These are phyloP conservation scores for Coniophora puteana DNA, from an alignment of 1,284 basidiomycete species.

Conservation along the genomic window DNA sequence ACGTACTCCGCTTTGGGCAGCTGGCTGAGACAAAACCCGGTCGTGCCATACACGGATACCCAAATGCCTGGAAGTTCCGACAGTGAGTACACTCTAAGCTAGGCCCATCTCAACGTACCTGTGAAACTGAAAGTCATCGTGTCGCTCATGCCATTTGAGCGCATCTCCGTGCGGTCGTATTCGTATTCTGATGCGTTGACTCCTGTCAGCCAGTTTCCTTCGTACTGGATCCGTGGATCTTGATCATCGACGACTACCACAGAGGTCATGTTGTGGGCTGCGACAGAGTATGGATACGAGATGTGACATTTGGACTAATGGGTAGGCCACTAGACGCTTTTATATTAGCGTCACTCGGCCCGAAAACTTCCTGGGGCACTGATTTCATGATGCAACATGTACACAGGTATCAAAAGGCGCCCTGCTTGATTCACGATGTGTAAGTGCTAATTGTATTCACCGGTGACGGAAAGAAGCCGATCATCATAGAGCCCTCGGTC, in stretches of 20 bases:
- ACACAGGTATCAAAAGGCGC: too few relatives aligned
- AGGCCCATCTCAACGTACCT: background rate
- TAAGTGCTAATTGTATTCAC: too few relatives aligned
- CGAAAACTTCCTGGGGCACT: too few relatives aligned
- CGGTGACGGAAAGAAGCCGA: too few relatives aligned
- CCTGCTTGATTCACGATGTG: too few relatives aligned
- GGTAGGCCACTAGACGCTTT: too few relatives aligned
- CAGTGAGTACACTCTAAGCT: slow-evolving; percentile 2
- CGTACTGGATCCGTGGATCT: slow-evolving; percentile 1
- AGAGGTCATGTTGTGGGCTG: too few relatives aligned
- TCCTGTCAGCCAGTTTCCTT: slow-evolving; percentile 1
- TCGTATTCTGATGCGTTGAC: background rate
- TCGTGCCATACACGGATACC: slow-evolving; percentile 4
- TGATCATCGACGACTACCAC: slow-evolving; percentile 6
- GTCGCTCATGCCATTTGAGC: slow-evolving; percentile 3
- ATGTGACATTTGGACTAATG: too few relatives aligned
- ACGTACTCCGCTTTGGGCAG: background rate
- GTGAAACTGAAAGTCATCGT: slow-evolving; percentile 3
- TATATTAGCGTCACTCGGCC: too few relatives aligned
- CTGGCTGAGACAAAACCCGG: background rate
- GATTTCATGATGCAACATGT: too few relatives aligned
- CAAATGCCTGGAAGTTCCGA: background rate
- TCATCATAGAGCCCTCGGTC: too few relatives aligned
- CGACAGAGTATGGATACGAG: too few relatives aligned
- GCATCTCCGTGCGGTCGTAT: slow-evolving; percentile 3